Base-by-base conservation (phyloP, 768 basidiomycete genomes). In the Paxillus rubicundulus region DNA sequence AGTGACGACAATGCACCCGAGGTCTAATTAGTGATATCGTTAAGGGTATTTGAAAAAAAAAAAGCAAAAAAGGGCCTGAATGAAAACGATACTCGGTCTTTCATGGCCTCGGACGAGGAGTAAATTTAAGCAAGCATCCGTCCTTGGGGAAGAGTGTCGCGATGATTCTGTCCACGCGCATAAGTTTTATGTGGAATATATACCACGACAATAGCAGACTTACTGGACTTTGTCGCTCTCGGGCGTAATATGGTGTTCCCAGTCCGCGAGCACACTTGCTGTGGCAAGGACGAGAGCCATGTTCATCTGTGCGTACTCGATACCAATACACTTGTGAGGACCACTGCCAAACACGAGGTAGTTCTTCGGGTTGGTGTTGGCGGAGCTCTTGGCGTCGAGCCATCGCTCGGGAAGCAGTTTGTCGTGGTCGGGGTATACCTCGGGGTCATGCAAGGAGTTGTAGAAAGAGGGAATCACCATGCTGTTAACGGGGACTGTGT, bases 71-170 rank as follows among this genome's bases (percentile, higher is more conserved):
- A 24, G 24, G 24, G 9, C 1, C 9, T 9, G n/a, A 20, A 32
- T 39, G 37, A 8, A 6, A 42, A 5, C 3, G 8, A 10, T 20
- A 20, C 36, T n/a, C 24, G 8, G 33, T 49, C 10, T 49, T 33
- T 49, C 49, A 33, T 52, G 65, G 65, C 46, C 50, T 67, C 20
- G 69, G 52, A 47, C 87, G 82, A 28, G 91, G 87, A 2, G 81
- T 77, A 60, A 96, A 81, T 64, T 84, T 89, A 56, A 98, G 78
- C 52, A 81, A 71, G 61, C 92, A 92, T 39, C 91, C 92, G 63
- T 98, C 95, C 69, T 90, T 86, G 10, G 97, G 97, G 83, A 99
- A 99, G 39, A 98, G 72, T 18, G 93, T 97, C n/a, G 95, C 91
- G 59, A 98, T 92, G 57, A 98, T 92, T 45, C 89, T 92, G 58